Percentiles rank a stretch among this genome's conserved stretches.
These are phyloP conservation scores for Leishmania lainsoni DNA, from an alignment of 208 protist genomes.

Conservation along the genomic window DNA sequence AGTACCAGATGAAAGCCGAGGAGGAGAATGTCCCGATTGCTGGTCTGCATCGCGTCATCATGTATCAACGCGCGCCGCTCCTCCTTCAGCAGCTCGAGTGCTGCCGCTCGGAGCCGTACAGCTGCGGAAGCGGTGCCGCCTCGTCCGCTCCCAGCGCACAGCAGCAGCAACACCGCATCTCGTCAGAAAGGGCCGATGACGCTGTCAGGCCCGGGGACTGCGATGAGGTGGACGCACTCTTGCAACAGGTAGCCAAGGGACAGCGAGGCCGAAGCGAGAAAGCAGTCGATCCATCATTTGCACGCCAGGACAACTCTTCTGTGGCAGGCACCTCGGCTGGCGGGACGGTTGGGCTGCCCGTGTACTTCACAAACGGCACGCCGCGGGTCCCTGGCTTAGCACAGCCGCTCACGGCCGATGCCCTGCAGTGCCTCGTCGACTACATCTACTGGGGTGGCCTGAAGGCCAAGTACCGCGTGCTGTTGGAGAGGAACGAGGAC, in stretches of 20 bases:
- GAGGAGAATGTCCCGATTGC: conserved; percentile 30
- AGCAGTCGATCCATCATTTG: not conserved
- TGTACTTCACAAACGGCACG: conserved; percentile 80
- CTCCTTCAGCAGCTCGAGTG: conserved; percentile 54
- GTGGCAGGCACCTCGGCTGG: not conserved
- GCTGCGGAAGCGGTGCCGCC: not conserved
- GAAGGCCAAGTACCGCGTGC: conserved; percentile 41
- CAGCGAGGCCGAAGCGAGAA: not conserved
- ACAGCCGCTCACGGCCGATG: conserved; percentile 50
- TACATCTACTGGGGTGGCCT: conserved; percentile 82
- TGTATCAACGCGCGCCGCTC: conserved; percentile 73
- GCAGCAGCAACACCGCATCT: not conserved
- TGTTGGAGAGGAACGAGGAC: conserved; percentile 49
- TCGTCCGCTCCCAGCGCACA: not conserved
- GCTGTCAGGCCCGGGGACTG: not conserved
- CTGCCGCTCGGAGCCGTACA: conserved; percentile 52
- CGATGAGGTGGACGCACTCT: conserved; percentile 40
- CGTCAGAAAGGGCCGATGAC: not conserved
- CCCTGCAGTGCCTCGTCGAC: conserved; percentile 58
- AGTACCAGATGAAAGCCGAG: not conserved
- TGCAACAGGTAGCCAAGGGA: conserved; percentile 24
- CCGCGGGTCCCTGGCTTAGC: conserved; percentile 62
- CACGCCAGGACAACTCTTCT: not conserved
- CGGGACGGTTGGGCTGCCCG: conserved; percentile 10
- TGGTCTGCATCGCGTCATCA: conserved; percentile 64